phyloP scores from a whole-genome alignment of 495 filamentous ascomycete species.

The Aspergillus mulundensis region DNA sequence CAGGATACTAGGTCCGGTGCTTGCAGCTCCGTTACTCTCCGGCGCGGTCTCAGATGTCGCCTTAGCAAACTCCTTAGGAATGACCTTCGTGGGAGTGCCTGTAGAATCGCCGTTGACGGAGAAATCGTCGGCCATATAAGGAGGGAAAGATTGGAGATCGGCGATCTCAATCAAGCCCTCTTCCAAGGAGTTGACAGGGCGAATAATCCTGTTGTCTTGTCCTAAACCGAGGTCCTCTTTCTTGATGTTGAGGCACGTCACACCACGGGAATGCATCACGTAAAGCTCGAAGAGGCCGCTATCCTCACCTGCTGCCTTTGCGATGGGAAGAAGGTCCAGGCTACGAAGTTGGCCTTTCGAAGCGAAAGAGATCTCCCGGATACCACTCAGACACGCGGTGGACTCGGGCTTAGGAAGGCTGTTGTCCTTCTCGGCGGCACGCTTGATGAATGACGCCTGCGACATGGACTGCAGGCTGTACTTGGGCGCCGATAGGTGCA shows the following conservation, averaged over 20 bases:
- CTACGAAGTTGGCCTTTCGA: conserved; percentile 87
- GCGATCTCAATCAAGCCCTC: conserved; percentile 54
- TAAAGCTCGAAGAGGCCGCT: conserved; percentile 85
- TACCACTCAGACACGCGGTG: conserved; percentile 92
- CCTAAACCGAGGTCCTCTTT: conserved; percentile 88
- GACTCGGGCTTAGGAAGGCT: conserved; percentile 78
- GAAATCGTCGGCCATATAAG: conserved; percentile 42
- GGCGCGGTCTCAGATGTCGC: conserved; percentile 29
- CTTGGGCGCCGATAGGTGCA: conserved; percentile 87
- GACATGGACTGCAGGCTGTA: conserved; percentile 76
- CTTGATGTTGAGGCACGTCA: conserved; percentile 78
- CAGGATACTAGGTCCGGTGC: conserved; percentile 27
- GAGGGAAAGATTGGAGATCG: conserved; percentile 45
- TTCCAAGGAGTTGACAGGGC: conserved; percentile 67
- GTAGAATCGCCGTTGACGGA: conserved; percentile 48
- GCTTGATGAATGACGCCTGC: conserved; percentile 80
- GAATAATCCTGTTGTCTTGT: conserved; percentile 75
- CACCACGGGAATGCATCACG: conserved; percentile 93
- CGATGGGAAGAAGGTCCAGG: conserved; percentile 72
- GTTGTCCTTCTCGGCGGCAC: conserved; percentile 66
- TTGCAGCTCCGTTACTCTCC: conserved; percentile 28
- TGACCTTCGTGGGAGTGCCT: conserved; percentile 31
- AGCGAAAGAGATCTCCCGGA: conserved; percentile 88
- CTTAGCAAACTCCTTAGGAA: conserved; percentile 35
- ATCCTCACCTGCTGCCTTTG: conserved; percentile 46